Percentiles rank a stretch among this genome's conserved stretches.
phyloP scores from a whole-genome alignment of 441 rosid species.

The Manihot esculenta region DNA sequence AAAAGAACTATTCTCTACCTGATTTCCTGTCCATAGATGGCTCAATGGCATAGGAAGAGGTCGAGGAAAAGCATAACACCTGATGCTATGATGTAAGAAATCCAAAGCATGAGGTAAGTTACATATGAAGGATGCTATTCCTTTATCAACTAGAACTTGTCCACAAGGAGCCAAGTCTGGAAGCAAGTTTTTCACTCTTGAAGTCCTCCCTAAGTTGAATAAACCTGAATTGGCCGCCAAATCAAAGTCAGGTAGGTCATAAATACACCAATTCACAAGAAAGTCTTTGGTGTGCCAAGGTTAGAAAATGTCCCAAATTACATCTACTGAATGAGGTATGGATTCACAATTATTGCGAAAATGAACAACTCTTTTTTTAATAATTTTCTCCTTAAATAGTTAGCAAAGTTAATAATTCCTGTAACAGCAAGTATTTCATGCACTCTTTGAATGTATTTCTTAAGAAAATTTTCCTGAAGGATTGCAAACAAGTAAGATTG shows the following conservation, averaged over 20 bases:
- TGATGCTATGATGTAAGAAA: slow-evolving; percentile 10
- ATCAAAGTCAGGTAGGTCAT: neutral
- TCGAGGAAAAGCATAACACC: slow-evolving; percentile 3
- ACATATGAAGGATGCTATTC: slow-evolving; percentile 19
- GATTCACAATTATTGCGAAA: too few species aligned
- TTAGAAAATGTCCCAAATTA: neutral
- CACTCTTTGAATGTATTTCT: too few species aligned
- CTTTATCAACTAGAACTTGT: slow-evolving; percentile 60
- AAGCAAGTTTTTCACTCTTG: slow-evolving; percentile 87
- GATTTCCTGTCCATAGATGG: slow-evolving; percentile 12
- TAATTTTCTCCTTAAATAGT: too few species aligned
- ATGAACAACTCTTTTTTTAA: too few species aligned
- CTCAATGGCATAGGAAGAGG: slow-evolving; percentile 6
- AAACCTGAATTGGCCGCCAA: slow-evolving; percentile 54
- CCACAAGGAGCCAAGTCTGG: slow-evolving; percentile 82
- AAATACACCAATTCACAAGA: neutral
- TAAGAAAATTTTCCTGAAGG: too few species aligned
- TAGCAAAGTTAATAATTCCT: too few species aligned
- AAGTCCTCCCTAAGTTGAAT: slow-evolving; percentile 96
- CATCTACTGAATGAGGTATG: too few species aligned
- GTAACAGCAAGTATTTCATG: too few species aligned
- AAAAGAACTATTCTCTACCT: slow-evolving; percentile 7
- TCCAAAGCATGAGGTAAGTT: slow-evolving; percentile 16
- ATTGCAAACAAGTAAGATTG: too few species aligned
- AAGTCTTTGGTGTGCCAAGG: neutral